These are phyloP conservation scores for Macadamia tetraphylla DNA, from an alignment of 164 flowering plant species.

Conservation along the genomic window DNA sequence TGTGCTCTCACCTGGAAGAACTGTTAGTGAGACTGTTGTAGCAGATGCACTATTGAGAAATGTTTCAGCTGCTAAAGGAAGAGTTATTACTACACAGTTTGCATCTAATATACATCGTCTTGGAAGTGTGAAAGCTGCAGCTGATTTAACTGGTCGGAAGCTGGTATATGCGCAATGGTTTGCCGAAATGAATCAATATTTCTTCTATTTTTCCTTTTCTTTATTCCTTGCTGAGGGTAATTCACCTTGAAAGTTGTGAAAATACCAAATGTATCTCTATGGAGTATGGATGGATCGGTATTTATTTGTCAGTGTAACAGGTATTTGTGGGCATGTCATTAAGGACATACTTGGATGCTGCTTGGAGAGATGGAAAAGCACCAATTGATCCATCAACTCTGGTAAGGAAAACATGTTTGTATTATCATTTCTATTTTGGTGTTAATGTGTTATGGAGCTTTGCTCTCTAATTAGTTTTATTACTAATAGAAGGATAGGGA, in stretches of 20 bases:
- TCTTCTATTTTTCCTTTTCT: neutral
- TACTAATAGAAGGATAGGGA: neutral
- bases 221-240: neutral
- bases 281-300: neutral
- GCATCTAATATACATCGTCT: constrained; percentile 97
- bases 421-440: neutral
- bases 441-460: neutral
- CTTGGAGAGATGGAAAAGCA: constrained; percentile 97
- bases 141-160: constrained; percentile 92
- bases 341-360: constrained; percentile 96
- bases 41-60: constrained; percentile 68
- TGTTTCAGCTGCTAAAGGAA: constrained; percentile 82
- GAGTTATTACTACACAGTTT: constrained; percentile 95
- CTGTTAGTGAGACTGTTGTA: constrained; percentile 78
- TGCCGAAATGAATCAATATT: neutral
- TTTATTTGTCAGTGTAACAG: constrained; percentile 31
- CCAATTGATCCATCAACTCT: constrained; percentile 95
- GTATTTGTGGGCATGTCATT: constrained; percentile 98
- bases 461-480: neutral
- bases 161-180: constrained; percentile 46
- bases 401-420: constrained; percentile 37
- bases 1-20: constrained; percentile 93
- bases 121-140: constrained; percentile 98
- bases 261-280: neutral
- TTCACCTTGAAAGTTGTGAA: constrained; percentile 8